Evolutionary conservation across 352 stramenopile genomes (phyloP).

Genomic region (Globisporangium viniferum): DNA sequence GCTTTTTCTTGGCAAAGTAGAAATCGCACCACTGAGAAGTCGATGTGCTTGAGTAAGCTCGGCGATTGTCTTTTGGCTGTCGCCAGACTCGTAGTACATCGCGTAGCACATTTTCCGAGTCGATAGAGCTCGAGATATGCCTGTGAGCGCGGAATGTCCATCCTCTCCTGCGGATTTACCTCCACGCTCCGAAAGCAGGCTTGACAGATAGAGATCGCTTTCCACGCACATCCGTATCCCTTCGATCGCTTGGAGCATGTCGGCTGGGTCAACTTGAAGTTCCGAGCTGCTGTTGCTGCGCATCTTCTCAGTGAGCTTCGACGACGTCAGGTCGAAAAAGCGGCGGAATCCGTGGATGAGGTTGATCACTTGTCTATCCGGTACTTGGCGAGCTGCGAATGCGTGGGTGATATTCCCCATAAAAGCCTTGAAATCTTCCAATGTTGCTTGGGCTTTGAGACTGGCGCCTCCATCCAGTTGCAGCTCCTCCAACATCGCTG

Average conservation of each 20-base stretch:
- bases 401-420: conserved; percentile 34
- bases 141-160: conserved; percentile 14
- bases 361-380: conserved; percentile 18
- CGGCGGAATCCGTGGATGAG: conserved; percentile 32
- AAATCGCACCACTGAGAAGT: conserved; percentile 22
- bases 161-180: background rate
- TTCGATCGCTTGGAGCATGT: background rate
- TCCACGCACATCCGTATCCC: conserved; percentile 9
- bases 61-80: conserved; percentile 18
- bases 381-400: conserved; percentile 32
- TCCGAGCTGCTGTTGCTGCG: conserved; percentile 9
- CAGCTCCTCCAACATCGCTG: conserved; percentile 42
- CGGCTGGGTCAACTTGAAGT: background rate
- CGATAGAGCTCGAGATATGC: conserved; percentile 27
- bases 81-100: conserved; percentile 27
- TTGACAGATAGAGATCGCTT: conserved; percentile 24
- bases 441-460: conserved; percentile 2
- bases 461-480: background rate
- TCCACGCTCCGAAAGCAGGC: conserved; percentile 21
- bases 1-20: conserved; percentile 11
- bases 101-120: conserved; percentile 35
- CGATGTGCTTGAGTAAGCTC: conserved; percentile 25
- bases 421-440: conserved; percentile 29
- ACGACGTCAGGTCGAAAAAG: conserved; percentile 27
- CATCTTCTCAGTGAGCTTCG: conserved; percentile 23